These are phyloP conservation scores for Calocybe gangraenosa DNA, from an alignment of 768 basidiomycete genomes.

Conservation along the genomic window DNA sequence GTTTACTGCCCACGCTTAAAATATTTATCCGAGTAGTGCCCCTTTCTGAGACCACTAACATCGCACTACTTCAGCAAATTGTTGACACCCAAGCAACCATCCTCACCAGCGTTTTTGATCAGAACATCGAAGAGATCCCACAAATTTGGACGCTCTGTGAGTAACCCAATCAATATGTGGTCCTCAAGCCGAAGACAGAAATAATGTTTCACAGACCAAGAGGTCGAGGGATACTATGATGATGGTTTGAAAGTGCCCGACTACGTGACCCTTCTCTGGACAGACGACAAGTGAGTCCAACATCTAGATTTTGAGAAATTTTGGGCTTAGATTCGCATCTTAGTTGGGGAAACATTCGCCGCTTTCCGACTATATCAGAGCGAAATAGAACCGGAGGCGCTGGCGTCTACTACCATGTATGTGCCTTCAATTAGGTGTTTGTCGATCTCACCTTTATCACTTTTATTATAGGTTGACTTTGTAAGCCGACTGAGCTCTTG, in stretches of 20 bases:
- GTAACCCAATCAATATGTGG: constrained; percentile 11
- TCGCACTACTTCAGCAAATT: constrained; percentile 50
- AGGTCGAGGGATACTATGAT: constrained; percentile 66
- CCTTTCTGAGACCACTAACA: constrained; percentile 44
- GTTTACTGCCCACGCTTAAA: not conserved
- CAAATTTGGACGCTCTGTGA: constrained; percentile 63
- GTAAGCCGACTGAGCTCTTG: constrained; percentile 21
- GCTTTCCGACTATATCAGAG: constrained; percentile 49
- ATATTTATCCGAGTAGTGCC: constrained; percentile 33
- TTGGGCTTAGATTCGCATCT: not conserved
- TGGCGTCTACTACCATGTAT: constrained; percentile 66
- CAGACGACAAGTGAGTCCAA: constrained; percentile 59
- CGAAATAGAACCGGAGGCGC: constrained; percentile 62
- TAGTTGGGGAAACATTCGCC: constrained; percentile 69
- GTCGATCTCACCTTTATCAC: not conserved
- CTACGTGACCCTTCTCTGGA: constrained; percentile 61
- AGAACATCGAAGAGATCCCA: constrained; percentile 45
- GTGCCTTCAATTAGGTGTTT: constrained; percentile 11
- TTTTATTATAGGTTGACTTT: constrained; percentile 39
- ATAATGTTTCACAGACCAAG: constrained; percentile 33
- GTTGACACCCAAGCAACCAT: constrained; percentile 58
- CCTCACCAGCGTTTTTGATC: constrained; percentile 44
- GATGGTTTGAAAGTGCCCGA: constrained; percentile 58
- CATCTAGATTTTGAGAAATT: not conserved
- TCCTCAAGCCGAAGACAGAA: not conserved